These are phyloP conservation scores for Tuber umbilicatum DNA, from an alignment of 495 filamentous ascomycete species.

Conservation along the genomic window DNA sequence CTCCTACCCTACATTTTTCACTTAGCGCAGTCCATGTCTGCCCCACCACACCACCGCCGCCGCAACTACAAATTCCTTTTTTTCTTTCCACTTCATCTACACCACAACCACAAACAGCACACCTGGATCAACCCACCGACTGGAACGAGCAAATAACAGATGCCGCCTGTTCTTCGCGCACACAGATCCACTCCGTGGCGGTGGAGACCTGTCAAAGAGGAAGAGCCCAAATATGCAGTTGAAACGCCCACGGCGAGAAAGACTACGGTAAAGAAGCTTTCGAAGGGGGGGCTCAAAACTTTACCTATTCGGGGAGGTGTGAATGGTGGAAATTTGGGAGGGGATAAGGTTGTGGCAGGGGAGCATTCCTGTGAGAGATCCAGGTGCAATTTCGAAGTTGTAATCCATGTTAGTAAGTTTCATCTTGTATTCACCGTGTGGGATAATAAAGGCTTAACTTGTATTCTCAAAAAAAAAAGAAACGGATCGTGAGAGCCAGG, in stretches of 20 bases:
- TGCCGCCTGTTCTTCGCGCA: not conserved
- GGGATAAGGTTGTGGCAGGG: too few relatives aligned
- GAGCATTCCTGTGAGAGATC: too few relatives aligned
- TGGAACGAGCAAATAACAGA: not conserved
- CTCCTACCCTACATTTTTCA: too few relatives aligned
- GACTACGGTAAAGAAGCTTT: too few relatives aligned
- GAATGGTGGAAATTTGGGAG: too few relatives aligned
- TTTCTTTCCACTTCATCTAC: not conserved
- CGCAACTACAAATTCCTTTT: not conserved
- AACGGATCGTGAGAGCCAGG: too few relatives aligned
- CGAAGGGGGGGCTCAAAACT: too few relatives aligned
- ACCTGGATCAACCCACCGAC: not conserved
- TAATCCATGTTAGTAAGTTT: not conserved
- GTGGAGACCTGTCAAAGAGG: too few relatives aligned
- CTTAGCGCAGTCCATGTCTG: not conserved
- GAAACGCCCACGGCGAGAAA: too few relatives aligned
- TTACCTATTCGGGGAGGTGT: too few relatives aligned
- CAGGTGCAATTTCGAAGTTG: not conserved
- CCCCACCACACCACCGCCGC: too few relatives aligned
- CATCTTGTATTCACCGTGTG: not conserved
- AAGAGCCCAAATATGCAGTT: too few relatives aligned
- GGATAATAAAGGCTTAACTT: not conserved
- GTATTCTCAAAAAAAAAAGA: not conserved
- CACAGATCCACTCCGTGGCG: not conserved
- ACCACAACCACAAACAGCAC: not conserved